Percentiles rank a stretch among this genome's conserved stretches.
phyloP scores from a whole-genome alignment of 2,329 filamentous ascomycete species.

The Alternaria burnsii region DNA sequence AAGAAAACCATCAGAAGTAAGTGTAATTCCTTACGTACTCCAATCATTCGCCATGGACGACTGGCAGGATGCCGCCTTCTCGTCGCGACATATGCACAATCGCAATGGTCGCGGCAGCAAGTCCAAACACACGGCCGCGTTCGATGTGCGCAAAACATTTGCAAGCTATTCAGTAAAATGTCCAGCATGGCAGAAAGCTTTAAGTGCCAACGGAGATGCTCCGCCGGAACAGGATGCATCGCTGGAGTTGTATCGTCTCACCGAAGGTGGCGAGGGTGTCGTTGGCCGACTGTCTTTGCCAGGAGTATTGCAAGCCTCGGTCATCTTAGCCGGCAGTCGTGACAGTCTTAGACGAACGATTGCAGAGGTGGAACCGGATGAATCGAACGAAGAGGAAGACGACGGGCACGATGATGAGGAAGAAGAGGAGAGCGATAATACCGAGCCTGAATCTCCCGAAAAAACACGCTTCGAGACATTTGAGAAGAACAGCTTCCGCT shows the following conservation, averaged over 20 bases:
- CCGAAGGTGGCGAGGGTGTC: slow-evolving; percentile 29
- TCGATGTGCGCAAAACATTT: slow-evolving; percentile 37
- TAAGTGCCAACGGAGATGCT: neutral
- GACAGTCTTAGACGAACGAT: slow-evolving; percentile 19
- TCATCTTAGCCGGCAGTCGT: slow-evolving; percentile 32
- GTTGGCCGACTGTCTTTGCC: slow-evolving; percentile 30
- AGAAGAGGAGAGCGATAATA: neutral
- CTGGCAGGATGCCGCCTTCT: slow-evolving; percentile 37
- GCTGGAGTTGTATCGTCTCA: slow-evolving; percentile 33
- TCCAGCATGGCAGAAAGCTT: slow-evolving; percentile 26
- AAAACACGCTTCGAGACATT: slow-evolving; percentile 29
- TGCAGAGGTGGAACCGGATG: slow-evolving; percentile 13
- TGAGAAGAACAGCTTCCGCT: slow-evolving; percentile 40
- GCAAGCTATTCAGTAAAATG: slow-evolving; percentile 35
- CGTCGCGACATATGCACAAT: slow-evolving; percentile 38
- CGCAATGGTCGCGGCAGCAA: slow-evolving; percentile 19
- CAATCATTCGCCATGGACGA: slow-evolving; percentile 16
- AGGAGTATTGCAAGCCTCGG: slow-evolving; percentile 19
- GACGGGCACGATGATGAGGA: neutral
- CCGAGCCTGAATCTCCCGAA: slow-evolving; percentile 13
- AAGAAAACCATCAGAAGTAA: neutral
- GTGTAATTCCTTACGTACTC: neutral
- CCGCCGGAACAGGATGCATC: slow-evolving; percentile 14
- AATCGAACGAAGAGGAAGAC: slow-evolving; percentile 3
- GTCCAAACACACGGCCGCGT: slow-evolving; percentile 21